phyloP scores from a whole-genome alignment of 352 stramenopile species.

The Nothophytophthora sp. region DNA sequence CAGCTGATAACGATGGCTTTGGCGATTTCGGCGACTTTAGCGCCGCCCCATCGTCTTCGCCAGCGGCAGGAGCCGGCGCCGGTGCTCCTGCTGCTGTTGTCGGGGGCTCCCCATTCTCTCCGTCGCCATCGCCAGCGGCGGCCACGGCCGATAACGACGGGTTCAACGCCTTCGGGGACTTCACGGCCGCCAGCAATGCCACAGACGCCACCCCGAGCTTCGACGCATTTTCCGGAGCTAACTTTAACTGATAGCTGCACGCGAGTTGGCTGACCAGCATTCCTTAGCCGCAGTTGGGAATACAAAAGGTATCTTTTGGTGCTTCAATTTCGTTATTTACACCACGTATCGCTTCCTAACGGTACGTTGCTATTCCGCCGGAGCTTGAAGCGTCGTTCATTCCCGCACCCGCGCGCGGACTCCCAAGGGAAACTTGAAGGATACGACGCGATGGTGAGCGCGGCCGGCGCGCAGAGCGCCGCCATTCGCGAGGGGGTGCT shows the following conservation, averaged over 20 bases:
- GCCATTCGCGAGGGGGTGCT: conserved; percentile 61
- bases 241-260: conserved; percentile 31
- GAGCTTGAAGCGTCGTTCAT: conserved; percentile 29
- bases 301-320: conserved; percentile 3
- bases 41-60: conserved; percentile 13
- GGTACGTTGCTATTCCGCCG: background rate
- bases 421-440: background rate
- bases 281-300: conserved; percentile 20
- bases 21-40: conserved; percentile 23
- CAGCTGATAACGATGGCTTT: conserved; percentile 8
- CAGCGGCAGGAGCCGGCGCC: background rate
- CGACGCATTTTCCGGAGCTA: conserved; percentile 15
- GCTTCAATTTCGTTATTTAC: conserved; percentile 1
- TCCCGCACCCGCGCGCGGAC: background rate
- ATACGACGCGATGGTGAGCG: conserved; percentile 62
- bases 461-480: conserved; percentile 48
- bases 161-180: conserved; percentile 19
- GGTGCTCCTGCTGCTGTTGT: no score
- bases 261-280: no score
- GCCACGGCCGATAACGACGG: conserved; percentile 2
- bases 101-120: background rate
- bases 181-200: background rate
- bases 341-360: background rate
- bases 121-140: background rate
- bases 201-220: conserved; percentile 6